Evolutionary conservation across 371 early-diverging fungal genomes (phyloP).

Genomic region (Mucor saturninus): DNA sequence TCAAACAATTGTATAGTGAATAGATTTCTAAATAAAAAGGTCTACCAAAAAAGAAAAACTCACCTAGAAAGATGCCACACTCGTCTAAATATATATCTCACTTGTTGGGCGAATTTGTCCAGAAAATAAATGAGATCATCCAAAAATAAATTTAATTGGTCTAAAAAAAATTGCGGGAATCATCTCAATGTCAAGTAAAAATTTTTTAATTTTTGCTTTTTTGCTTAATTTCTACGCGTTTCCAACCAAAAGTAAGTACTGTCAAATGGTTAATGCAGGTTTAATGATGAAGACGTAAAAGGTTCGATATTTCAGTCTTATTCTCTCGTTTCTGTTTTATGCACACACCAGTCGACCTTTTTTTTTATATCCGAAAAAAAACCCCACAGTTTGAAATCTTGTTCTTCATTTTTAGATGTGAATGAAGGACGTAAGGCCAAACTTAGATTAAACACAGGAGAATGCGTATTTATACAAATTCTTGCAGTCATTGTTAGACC

Average conservation of each 20-base stretch:
- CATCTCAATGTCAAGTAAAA: not conserved
- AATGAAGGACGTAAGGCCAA: slow-evolving; percentile 53
- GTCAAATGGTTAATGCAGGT: not conserved
- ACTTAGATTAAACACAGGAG: slow-evolving; percentile 40
- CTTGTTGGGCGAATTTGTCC: too few relatives aligned
- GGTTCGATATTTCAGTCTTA: slow-evolving; percentile 31
- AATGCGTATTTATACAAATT: not conserved
- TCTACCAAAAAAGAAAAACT: too few relatives aligned
- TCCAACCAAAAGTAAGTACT: not conserved
- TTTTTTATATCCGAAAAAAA: slow-evolving; percentile 1
- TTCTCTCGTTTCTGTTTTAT: slow-evolving; percentile 15
- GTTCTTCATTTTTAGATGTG: slow-evolving; percentile 38
- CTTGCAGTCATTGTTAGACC: slow-evolving; percentile 44
- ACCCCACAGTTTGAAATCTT: slow-evolving; percentile 52
- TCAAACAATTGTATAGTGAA: too few relatives aligned
- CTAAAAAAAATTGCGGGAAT: not conserved
- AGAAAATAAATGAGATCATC: too few relatives aligned
- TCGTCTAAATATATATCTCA: too few relatives aligned
- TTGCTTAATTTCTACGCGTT: not conserved
- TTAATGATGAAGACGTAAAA: slow-evolving; percentile 47
- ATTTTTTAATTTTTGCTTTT: not conserved
- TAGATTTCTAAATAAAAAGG: too few relatives aligned
- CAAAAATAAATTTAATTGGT: too few relatives aligned
- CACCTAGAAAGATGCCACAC: too few relatives aligned
- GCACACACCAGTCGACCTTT: slow-evolving; percentile 7